Percentiles rank a stretch among this genome's conserved stretches.
Conservation (phyloP, 352 stramenopile genomes). For the Phytopythium boreale region DNA sequence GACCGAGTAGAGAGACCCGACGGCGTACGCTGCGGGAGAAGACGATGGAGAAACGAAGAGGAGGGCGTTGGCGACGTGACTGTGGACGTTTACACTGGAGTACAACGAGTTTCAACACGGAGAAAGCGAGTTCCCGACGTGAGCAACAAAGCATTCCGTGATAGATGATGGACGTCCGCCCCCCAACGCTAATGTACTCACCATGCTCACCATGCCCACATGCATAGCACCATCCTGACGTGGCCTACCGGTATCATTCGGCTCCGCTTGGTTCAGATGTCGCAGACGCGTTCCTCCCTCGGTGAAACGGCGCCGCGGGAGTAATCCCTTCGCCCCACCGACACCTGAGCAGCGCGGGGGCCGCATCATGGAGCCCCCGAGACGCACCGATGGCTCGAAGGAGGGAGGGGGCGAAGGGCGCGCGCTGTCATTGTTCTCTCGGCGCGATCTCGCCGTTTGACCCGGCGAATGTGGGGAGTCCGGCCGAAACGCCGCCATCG, state of each 20-base stretch:
- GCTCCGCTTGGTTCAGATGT: too few species aligned
- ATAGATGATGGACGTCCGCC: too few species aligned
- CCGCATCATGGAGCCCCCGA: background rate
- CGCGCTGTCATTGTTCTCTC: background rate
- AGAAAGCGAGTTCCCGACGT: background rate
- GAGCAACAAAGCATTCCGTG: too few species aligned
- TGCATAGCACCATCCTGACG: too few species aligned
- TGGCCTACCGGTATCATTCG: background rate
- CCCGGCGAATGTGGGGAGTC: background rate
- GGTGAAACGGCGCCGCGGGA: background rate
- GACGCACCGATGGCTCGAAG: background rate
- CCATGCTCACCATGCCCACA: background rate
- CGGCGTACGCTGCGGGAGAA: background rate
- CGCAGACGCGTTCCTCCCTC: background rate
- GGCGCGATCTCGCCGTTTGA: background rate
- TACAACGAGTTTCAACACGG: slow-evolving; percentile 5
- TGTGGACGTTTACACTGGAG: slow-evolving; percentile 1
- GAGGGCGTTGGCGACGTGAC: background rate
- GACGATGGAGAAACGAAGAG: background rate
- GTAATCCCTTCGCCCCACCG: background rate
- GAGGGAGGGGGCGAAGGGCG: too few species aligned
- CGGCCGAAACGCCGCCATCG: background rate
- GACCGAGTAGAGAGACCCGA: slow-evolving; percentile 36
- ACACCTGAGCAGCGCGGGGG: too few species aligned
- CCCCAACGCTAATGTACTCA: background rate